These are phyloP conservation scores for Aspergillus fijiensis DNA, from an alignment of 2,329 filamentous ascomycete genomes.

Conservation along the genomic window DNA sequence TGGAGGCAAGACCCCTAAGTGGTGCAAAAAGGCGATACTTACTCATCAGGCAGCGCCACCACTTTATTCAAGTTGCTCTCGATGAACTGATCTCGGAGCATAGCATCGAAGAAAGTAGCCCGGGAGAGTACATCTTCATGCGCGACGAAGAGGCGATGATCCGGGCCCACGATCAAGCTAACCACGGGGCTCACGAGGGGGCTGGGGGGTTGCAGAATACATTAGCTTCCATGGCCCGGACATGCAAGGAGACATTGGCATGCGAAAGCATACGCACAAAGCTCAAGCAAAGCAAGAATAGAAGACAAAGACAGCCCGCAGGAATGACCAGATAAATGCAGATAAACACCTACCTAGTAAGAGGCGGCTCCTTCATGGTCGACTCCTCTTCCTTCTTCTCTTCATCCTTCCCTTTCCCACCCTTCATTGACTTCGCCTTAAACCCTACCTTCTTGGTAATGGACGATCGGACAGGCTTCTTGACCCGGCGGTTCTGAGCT, in stretches of 20 bases:
- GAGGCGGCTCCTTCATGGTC: background rate
- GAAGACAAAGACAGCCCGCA: background rate
- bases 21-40: slow-evolving; percentile 11
- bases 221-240: background rate
- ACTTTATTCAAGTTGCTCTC: slow-evolving; percentile 71
- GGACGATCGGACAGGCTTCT: slow-evolving; percentile 77
- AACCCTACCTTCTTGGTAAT: slow-evolving; percentile 76
- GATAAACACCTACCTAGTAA: background rate
- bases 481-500: slow-evolving; percentile 69
- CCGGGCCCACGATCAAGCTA: slow-evolving; percentile 78
- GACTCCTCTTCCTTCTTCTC: background rate
- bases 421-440: slow-evolving; percentile 86
- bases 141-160: slow-evolving; percentile 88
- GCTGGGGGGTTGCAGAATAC: slow-evolving; percentile 31
- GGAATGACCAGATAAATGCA: too few relatives aligned
- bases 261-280: background rate
- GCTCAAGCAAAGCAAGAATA: background rate
- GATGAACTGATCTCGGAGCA: slow-evolving; percentile 70
- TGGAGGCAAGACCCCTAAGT: background rate
- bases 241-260: background rate
- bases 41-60: slow-evolving; percentile 70
- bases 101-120: slow-evolving; percentile 78
- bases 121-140: slow-evolving; percentile 88
- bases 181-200: slow-evolving; percentile 70
- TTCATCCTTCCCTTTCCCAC: slow-evolving; percentile 48